Conservation (phyloP, 2,329 filamentous ascomycete species). For the Hypoxylon sp. region DNA sequence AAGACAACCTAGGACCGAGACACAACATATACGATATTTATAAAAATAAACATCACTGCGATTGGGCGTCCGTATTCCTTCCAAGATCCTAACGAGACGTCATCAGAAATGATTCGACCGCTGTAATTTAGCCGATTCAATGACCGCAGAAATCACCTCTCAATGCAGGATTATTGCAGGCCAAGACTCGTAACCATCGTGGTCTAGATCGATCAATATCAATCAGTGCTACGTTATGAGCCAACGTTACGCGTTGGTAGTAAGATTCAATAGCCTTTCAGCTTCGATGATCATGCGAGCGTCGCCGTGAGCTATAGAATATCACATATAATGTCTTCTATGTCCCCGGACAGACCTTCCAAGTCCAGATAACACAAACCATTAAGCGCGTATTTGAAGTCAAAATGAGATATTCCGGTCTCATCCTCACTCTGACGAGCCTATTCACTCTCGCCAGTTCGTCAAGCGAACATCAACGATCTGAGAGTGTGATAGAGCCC, state of each 20-base stretch:
- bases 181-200: conserved; percentile 11
- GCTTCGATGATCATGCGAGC: neutral
- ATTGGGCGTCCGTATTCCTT: conserved; percentile 20
- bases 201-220: conserved; percentile 30
- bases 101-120: conserved; percentile 18
- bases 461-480: neutral
- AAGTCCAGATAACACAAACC: neutral
- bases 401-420: conserved; percentile 25
- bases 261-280: neutral
- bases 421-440: conserved; percentile 25
- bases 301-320: neutral
- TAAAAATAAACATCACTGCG: conserved; percentile 21
- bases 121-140: conserved; percentile 37
- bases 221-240: conserved; percentile 24
- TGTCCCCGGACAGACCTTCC: neutral
- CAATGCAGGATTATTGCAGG: conserved; percentile 4
- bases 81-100: neutral
- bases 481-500: neutral
- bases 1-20: neutral
- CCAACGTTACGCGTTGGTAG: conserved; percentile 36
- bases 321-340: neutral
- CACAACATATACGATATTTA: conserved; percentile 12
- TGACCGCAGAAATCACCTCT: conserved; percentile 2
- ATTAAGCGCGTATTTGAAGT: neutral
- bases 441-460: conserved; percentile 22